These are phyloP conservation scores for Coniosporium apollinis DNA, from an alignment of 495 filamentous ascomycete genomes.

Conservation along the genomic window DNA sequence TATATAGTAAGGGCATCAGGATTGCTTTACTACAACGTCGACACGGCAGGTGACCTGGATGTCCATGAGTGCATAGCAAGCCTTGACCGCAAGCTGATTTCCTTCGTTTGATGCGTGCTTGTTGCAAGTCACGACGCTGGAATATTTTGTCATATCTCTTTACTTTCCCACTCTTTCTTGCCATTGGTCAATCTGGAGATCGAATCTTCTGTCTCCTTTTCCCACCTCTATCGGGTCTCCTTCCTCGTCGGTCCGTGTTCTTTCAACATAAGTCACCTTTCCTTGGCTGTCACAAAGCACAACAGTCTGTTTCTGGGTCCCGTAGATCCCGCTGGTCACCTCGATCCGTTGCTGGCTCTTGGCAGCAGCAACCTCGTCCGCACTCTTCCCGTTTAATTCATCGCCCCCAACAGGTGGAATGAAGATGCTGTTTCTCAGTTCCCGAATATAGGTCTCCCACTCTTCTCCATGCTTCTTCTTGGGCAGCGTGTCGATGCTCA, in stretches of 20 bases:
- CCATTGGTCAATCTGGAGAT: constrained; percentile 34
- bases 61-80: too few species aligned
- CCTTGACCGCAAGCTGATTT: too few species aligned
- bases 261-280: constrained; percentile 63
- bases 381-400: constrained; percentile 29
- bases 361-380: constrained; percentile 35
- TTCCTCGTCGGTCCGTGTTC: constrained; percentile 59
- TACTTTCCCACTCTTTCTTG: not conserved
- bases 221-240: constrained; percentile 42
- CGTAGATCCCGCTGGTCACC: constrained; percentile 48
- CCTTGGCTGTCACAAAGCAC: constrained; percentile 63
- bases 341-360: constrained; percentile 14
- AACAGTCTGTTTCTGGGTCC: constrained; percentile 87
- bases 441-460: constrained; percentile 52
- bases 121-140: too few species aligned
- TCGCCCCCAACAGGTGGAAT: constrained; percentile 53
- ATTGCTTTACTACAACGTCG: too few species aligned
- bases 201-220: constrained; percentile 43
- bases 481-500: constrained; percentile 61
- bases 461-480: constrained; percentile 32
- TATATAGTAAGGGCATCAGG: too few species aligned
- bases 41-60: too few species aligned
- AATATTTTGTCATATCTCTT: too few species aligned
- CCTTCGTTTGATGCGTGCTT: too few species aligned
- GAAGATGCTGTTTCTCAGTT: constrained; percentile 67